Evolutionary conservation across 2,329 filamentous ascomycete genomes (phyloP), one percentile per base, ranked within the genome.

Genomic region (Arthrobotrys megalospora): DNA sequence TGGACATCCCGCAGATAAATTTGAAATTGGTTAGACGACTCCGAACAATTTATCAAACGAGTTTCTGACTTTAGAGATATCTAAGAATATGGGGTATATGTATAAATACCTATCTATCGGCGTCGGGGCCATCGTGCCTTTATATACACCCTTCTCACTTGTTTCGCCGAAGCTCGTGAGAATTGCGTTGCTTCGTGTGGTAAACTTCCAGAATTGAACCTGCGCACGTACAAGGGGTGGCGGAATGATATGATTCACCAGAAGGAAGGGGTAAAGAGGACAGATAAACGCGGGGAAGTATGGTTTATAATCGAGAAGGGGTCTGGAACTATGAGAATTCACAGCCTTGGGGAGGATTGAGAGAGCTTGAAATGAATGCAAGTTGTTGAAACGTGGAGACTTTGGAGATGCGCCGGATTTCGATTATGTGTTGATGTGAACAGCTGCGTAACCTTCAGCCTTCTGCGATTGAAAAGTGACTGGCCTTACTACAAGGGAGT

Each of bases 401-500:
- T 65, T 47, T 55, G n/a, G 14, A 7, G 38, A 19, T 6, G 6
- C 24, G 24, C 24, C 24, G 34, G 48, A 58, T 19, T 36, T 12
- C 10, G 36, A 43, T 73, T 73, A 73, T 60, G 69, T 66, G 60
- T 73, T 73, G 69, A 24, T 7, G 19, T 21, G 6, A 6, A 24
- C 12, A 19, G 41, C 24, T 65, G 69, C 69, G 62, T 66, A 64
- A 62, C 36, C 7, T n/a, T 43, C 19, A 60, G 55, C 55, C 36
- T 43, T 60, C 6, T 28, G 19, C 19, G 6, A 3, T 16, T 28
- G 55, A n/a, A 60, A 41, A 43, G 7, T 8, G 60, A 36, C 41
- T 47, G 60, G 38, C 60, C 60, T 64, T 47, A 14, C 32, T 8
- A 58, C 34, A 8, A 58, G 32, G 16, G 5, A 32, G 24, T 11